Conservation (phyloP, 495 filamentous ascomycete genomes). For the Penicillium odoratum region DNA sequence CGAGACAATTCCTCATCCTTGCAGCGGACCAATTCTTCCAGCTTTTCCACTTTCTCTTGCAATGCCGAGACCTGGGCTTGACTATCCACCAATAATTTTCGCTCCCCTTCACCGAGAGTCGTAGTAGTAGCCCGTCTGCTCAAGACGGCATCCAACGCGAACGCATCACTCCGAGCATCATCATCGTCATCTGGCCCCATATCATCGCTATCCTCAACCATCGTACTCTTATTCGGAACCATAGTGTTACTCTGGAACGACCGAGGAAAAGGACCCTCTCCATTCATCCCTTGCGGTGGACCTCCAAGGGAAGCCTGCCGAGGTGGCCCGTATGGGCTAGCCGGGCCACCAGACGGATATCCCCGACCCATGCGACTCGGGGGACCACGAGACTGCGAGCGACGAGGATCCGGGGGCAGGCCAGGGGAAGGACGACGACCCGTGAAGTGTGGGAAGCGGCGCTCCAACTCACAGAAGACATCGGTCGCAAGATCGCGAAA, state of each 20-base stretch:
- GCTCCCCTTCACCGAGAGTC: constrained; percentile 60
- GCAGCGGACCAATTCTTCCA: constrained; percentile 61
- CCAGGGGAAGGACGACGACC: constrained; percentile 52
- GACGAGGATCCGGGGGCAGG: constrained; percentile 38
- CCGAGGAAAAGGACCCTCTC: constrained; percentile 70
- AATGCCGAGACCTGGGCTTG: constrained; percentile 74
- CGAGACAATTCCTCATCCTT: constrained; percentile 59
- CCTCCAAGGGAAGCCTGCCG: constrained; percentile 48
- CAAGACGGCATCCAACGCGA: constrained; percentile 56
- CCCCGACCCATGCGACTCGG: constrained; percentile 35
- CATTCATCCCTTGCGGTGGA: constrained; percentile 42
- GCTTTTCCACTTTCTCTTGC: constrained; percentile 67
- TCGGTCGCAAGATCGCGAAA: constrained; percentile 93
- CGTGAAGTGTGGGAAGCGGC: constrained; percentile 81
- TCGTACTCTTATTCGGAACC: constrained; percentile 94
- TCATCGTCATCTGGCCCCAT: constrained; percentile 59
- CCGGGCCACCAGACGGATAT: constrained; percentile 42
- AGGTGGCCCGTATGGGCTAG: constrained; percentile 42
- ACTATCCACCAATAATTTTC: constrained; percentile 71
- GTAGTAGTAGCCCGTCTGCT: constrained; percentile 59
- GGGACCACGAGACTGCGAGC: constrained; percentile 45
- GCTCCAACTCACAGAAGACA: constrained; percentile 91
- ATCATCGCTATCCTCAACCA: constrained; percentile 96
- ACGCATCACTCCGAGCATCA: constrained; percentile 64
- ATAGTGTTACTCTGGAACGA: constrained; percentile 95